Evolutionary conservation across 2,329 filamentous ascomycete genomes (phyloP).

Genomic region (Tolypocladium amazonense): DNA sequence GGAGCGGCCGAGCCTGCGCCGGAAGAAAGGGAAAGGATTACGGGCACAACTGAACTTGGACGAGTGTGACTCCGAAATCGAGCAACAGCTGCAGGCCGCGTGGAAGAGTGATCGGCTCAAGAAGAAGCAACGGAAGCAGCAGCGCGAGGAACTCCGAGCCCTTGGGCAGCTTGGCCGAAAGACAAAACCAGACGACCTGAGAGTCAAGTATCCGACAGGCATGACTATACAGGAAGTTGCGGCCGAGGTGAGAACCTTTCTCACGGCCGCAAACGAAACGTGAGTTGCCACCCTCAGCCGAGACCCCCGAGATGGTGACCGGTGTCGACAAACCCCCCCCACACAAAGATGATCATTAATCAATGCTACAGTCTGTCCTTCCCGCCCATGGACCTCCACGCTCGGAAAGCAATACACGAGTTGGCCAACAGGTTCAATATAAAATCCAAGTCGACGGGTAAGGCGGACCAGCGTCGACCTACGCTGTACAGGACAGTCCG

Average conservation of each 20-base stretch:
- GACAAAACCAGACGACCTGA: conserved; percentile 46
- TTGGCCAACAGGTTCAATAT: conserved; percentile 65
- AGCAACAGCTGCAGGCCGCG: conserved; percentile 43
- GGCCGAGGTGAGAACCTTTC: conserved; percentile 61
- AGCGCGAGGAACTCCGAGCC: conserved; percentile 57
- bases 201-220: conserved; percentile 61
- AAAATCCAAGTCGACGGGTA: conserved; percentile 75
- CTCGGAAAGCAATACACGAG: conserved; percentile 71
- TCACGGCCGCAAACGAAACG: conserved; percentile 53
- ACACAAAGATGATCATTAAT: conserved; percentile 3
- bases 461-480: conserved; percentile 62
- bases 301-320: background rate
- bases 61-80: conserved; percentile 56
- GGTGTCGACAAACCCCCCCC: background rate
- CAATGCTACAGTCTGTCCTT: conserved; percentile 48
- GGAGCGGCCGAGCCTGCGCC: conserved; percentile 54
- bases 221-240: conserved; percentile 62
- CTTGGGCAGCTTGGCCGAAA: conserved; percentile 55
- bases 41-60: conserved; percentile 41
- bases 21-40: conserved; percentile 51
- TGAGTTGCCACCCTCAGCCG: conserved; percentile 27
- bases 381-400: conserved; percentile 72
- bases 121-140: conserved; percentile 60
- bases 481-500: conserved; percentile 63
- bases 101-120: conserved; percentile 60